Evolutionary conservation across 2,329 filamentous ascomycete genomes (phyloP), one percentile per base, ranked within the genome.

Genomic region (Penicillium sp.): DNA sequence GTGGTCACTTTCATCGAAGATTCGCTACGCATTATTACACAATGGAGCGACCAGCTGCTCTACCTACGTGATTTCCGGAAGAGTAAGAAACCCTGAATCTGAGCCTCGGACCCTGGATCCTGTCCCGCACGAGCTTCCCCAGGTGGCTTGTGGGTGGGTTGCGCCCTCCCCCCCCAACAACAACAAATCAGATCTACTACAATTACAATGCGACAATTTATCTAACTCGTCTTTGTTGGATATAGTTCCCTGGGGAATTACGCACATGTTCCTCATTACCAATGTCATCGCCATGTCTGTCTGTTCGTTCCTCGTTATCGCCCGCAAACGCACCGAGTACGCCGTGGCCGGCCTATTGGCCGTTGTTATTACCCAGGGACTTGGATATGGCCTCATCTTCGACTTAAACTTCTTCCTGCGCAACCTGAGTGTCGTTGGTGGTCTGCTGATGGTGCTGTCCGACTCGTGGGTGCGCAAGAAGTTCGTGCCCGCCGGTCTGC

Each of bases 331-430:
- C 84, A 95, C 92, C 68, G 94, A 96, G 80, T 94, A 93, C 79
- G 95, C 94, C 62, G 95, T 98, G 62, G 88, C 83, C 64, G 95
- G 94, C 65, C 90, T 99, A 66, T 91, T 97, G 78, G 90, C 84
- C 57, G 95, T 99, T 57, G 94, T 99, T 56, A 80, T 99, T 65
- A 90, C 93, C 37, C 95, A 99, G 81, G 95, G 94, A 22, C 87
- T 99, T 59, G 95, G 95, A 72, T 99, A 99, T 78, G 95, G 95
- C 62, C 87, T 99, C 65, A 97, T 99, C 79, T 98, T 99, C 79
- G 95, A 99, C 80, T 87, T 98, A 76, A 99, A 98, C 88, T 99
- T 99, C 86, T 99, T 99, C 89, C 90, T 99, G 68, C 93, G 95
- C 81, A 99, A 99, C 78, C 85, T 99, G 65, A 97, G 93, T 68